Evolutionary conservation across 345 rosid species (phyloP).

Genomic region (Erucastrum elatum): DNA sequence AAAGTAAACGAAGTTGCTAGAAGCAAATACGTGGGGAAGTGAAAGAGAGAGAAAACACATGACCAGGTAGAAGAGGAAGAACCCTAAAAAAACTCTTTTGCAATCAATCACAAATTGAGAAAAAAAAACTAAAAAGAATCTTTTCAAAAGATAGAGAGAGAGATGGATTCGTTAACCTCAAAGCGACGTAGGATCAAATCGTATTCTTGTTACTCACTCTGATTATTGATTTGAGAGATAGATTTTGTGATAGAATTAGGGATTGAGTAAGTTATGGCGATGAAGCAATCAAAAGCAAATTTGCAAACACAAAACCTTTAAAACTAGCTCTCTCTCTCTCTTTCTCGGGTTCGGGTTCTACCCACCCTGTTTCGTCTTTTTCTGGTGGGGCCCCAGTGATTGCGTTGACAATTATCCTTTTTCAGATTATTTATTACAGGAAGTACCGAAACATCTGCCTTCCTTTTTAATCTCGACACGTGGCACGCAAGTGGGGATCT

Average conservation of each 20-base stretch:
- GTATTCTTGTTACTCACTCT: slow-evolving; percentile 14
- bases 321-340: slow-evolving; percentile 20
- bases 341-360: slow-evolving; percentile 18
- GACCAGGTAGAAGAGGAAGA: slow-evolving; percentile 19
- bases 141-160: background rate
- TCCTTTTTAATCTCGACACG: slow-evolving; percentile 6
- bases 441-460: background rate
- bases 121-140: background rate
- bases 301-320: background rate
- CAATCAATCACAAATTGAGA: slow-evolving; percentile 31
- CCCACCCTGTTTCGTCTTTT: slow-evolving; percentile 14
- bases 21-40: slow-evolving; percentile 19
- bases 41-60: slow-evolving; percentile 16
- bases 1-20: background rate
- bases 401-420: slow-evolving; percentile 33
- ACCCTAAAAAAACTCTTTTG: slow-evolving; percentile 27
- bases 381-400: slow-evolving; percentile 1
- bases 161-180: slow-evolving; percentile 33
- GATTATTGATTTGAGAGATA: slow-evolving; percentile 16
- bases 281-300: slow-evolving; percentile 32
- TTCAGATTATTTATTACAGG: background rate
- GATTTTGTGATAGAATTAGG: background rate
- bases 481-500: slow-evolving; percentile 27
- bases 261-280: slow-evolving; percentile 19
- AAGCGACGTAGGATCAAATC: slow-evolving; percentile 31